phyloP scores from a whole-genome alignment of 2,329 filamentous ascomycete genomes.

The Paraphoma chrysanthemicola region DNA sequence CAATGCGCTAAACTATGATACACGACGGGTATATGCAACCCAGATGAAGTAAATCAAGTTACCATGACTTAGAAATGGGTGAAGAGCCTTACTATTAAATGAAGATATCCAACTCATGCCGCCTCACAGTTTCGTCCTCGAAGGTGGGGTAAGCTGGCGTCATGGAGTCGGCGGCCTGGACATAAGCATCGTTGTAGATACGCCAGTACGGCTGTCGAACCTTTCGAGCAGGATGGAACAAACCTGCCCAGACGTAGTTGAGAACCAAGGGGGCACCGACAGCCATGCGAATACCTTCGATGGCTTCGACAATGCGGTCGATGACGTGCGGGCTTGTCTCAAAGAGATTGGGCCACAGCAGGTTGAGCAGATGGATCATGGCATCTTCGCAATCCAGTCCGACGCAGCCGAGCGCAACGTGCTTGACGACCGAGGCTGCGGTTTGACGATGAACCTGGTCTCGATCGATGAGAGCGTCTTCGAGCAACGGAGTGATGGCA shows the following conservation, averaged over 20 bases:
- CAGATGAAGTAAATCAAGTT: conserved; percentile 1
- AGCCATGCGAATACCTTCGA: conserved; percentile 93
- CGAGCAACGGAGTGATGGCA: conserved; percentile 91
- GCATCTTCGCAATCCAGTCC: conserved; percentile 97
- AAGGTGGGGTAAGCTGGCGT: conserved; percentile 94
- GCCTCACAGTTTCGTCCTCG: conserved; percentile 78
- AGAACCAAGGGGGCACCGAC: conserved; percentile 91
- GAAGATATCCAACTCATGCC: conserved; percentile 83
- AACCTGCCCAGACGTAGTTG: conserved; percentile 97
- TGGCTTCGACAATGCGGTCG: conserved; percentile 95
- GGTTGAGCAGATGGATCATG: conserved; percentile 96
- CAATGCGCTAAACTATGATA: conserved; percentile 8
- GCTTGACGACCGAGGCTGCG: conserved; percentile 95
- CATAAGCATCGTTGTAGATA: conserved; percentile 96
- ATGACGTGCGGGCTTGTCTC: conserved; percentile 99
- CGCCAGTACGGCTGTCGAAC: conserved; percentile 95
- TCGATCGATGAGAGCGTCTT: conserved; percentile 95
- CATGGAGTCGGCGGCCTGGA: conserved; percentile 91
- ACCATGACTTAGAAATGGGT: too few relatives aligned
- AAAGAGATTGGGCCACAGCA: conserved; percentile 95
- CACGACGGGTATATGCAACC: neutral
- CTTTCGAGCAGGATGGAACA: conserved; percentile 96
- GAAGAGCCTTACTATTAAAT: conserved; percentile 60
- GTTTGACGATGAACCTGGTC: conserved; percentile 98
- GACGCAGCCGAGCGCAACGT: conserved; percentile 96